These are phyloP conservation scores for Mercurialis annua DNA, from an alignment of 345 rosid species.

Conservation along the genomic window DNA sequence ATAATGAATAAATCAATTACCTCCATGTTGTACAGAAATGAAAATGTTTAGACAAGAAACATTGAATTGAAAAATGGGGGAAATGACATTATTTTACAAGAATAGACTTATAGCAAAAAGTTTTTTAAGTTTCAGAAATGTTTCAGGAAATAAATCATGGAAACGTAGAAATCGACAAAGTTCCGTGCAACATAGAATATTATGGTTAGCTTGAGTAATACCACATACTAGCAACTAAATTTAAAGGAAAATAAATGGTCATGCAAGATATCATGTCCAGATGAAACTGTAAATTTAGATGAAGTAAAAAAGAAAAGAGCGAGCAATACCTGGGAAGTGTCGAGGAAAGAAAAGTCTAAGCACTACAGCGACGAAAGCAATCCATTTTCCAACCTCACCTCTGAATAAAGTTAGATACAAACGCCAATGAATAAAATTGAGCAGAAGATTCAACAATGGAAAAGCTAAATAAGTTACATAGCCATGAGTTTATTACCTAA, in stretches of 20 bases:
- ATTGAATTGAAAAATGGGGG: too few relatives aligned
- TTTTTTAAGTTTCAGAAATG: too few relatives aligned
- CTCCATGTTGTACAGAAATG: too few relatives aligned
- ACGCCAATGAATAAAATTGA: background rate
- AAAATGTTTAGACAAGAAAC: too few relatives aligned
- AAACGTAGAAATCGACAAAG: too few relatives aligned
- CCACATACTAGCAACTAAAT: background rate
- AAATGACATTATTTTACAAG: too few relatives aligned
- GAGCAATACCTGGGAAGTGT: conserved; percentile 70
- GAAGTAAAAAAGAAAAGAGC: conserved; percentile 5
- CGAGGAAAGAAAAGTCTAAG: conserved; percentile 75
- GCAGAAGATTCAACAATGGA: background rate
- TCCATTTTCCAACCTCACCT: conserved; percentile 87
- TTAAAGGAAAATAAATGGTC: background rate
- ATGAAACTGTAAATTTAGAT: background rate
- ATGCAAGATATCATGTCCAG: background rate
- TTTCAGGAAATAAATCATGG: too few relatives aligned
- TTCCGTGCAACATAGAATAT: background rate
- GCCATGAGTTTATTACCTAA: conserved; percentile 46
- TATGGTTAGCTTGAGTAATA: background rate
- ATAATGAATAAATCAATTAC: too few relatives aligned
- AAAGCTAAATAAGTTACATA: background rate
- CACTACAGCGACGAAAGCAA: conserved; percentile 70
- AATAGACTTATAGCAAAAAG: too few relatives aligned
- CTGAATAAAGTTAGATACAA: conserved; percentile 28